Evolutionary conservation across 2,329 filamentous ascomycete genomes (phyloP).

Genomic region (Phialophora verrucosa): DNA sequence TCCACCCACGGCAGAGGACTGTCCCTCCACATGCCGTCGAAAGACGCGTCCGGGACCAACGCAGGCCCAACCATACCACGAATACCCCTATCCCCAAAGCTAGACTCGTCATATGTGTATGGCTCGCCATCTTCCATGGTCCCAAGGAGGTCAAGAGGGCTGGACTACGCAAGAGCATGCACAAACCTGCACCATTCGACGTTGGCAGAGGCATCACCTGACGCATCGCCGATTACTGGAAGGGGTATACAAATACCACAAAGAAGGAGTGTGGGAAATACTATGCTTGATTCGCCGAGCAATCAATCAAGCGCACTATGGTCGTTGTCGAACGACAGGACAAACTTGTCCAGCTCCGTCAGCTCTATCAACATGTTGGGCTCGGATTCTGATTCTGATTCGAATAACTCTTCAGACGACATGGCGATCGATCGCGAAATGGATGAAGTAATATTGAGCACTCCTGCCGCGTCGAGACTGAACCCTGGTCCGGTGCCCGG

Average conservation of each 20-base stretch:
- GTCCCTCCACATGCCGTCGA: slow-evolving; percentile 71
- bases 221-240: slow-evolving; percentile 83
- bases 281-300: slow-evolving; percentile 68
- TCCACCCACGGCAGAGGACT: slow-evolving; percentile 68
- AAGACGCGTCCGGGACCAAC: slow-evolving; percentile 41
- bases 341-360: slow-evolving; percentile 77
- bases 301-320: slow-evolving; percentile 65
- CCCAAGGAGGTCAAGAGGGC: slow-evolving; percentile 82
- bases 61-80: slow-evolving; percentile 62
- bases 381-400: slow-evolving; percentile 77
- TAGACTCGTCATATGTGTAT: slow-evolving; percentile 83
- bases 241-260: slow-evolving; percentile 67
- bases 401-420: slow-evolving; percentile 67
- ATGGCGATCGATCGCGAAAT: slow-evolving; percentile 67
- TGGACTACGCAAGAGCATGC: slow-evolving; percentile 91
- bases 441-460: slow-evolving; percentile 80
- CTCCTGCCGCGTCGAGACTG: slow-evolving; percentile 74
- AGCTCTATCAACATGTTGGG: slow-evolving; percentile 80
- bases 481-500: slow-evolving; percentile 55
- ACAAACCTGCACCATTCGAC: slow-evolving; percentile 96
- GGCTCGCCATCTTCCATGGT: slow-evolving; percentile 86
- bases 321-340: slow-evolving; percentile 72
- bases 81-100: slow-evolving; percentile 78
- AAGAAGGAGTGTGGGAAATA: slow-evolving; percentile 53
- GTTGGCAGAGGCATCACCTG: slow-evolving; percentile 85